Evolutionary conservation across 2,329 filamentous ascomycete species (phyloP).

Genomic region (Arthrobotrys conoides): DNA sequence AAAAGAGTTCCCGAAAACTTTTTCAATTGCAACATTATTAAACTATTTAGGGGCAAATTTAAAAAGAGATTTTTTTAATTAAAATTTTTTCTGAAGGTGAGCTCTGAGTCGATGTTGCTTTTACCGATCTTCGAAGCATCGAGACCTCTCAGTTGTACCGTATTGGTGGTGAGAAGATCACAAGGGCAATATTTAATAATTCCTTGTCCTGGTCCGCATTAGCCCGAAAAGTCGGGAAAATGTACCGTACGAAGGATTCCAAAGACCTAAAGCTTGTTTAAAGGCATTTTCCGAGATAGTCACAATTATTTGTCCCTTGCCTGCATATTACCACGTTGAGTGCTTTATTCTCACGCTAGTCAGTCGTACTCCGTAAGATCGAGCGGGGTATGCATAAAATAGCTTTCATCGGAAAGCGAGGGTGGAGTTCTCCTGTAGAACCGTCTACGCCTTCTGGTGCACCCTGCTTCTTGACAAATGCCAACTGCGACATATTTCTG

Average conservation of each 20-base stretch:
- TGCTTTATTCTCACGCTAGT: neutral
- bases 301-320: neutral
- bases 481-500: neutral
- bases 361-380: neutral
- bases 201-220: conserved; percentile 4
- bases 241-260: conserved; percentile 4
- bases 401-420: neutral
- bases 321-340: neutral
- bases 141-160: conserved; percentile 2
- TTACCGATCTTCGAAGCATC: neutral
- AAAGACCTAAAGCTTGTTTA: conserved; percentile 1
- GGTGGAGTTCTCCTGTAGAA: neutral
- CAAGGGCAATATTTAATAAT: conserved; percentile 16
- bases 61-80: neutral
- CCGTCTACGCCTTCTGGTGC: conserved; percentile 14
- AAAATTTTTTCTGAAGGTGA: neutral
- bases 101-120: neutral
- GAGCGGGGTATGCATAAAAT: conserved; percentile 42
- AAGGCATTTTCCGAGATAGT: conserved; percentile 3
- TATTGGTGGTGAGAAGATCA: neutral
- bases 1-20: neutral
- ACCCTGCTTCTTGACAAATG: neutral
- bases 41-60: neutral
- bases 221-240: conserved; percentile 16
- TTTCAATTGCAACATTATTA: neutral